phyloP scores from a whole-genome alignment of 208 protist genomes.

The Porcisia hertigi region DNA sequence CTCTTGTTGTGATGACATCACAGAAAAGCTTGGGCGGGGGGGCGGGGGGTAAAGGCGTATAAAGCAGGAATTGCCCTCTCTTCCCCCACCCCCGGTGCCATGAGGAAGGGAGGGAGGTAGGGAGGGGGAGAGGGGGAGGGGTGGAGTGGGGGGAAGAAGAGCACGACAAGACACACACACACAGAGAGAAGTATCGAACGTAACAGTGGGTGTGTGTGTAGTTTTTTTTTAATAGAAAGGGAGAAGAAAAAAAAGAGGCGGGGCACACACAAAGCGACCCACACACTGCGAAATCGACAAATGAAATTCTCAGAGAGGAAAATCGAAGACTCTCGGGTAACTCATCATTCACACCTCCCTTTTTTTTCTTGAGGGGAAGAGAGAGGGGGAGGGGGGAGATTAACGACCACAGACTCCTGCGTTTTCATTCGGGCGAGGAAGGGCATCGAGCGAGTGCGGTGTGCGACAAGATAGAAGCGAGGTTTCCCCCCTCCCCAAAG shows the following conservation, averaged over 20 bases:
- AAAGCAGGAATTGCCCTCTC: background rate
- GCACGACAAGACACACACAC: no score
- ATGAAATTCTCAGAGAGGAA: background rate
- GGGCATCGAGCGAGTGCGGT: background rate
- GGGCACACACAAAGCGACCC: background rate
- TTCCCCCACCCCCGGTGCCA: no score
- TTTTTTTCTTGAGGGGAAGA: background rate
- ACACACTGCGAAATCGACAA: background rate
- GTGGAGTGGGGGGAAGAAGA: no score
- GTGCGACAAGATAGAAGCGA: background rate
- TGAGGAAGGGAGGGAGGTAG: no score
- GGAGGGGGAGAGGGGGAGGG: no score
- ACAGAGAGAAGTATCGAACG: no score
- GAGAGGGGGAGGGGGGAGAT: no score
- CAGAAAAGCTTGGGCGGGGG: no score
- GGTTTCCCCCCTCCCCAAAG: background rate
- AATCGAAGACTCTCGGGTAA: background rate
- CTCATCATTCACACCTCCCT: background rate
- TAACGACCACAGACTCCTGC: background rate
- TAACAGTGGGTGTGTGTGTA: no score
- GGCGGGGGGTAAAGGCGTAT: background rate
- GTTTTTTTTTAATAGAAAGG: background rate
- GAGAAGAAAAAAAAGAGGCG: background rate
- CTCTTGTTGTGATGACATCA: no score
- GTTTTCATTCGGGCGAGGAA: background rate